Evolutionary conservation across 2,329 filamentous ascomycete genomes (phyloP).

Genomic region (Talaromyces marneffei): DNA sequence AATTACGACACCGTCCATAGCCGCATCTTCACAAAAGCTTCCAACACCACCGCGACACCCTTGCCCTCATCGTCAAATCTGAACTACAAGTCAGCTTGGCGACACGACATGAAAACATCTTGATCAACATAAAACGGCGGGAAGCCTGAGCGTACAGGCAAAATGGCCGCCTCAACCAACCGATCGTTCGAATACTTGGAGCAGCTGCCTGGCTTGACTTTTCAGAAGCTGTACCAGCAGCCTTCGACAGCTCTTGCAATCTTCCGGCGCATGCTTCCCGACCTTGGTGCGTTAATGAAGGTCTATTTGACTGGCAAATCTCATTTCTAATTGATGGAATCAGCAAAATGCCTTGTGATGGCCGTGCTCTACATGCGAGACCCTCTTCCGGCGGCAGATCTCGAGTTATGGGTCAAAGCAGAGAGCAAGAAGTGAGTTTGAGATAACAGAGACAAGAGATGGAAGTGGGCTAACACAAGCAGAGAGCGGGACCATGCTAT

Average conservation of each 20-base stretch:
- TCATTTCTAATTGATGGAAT: background rate
- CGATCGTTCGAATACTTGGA: constrained; percentile 85
- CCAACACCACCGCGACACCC: background rate
- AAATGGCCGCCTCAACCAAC: constrained; percentile 52
- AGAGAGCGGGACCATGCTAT: constrained; percentile 80
- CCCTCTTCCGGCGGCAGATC: constrained; percentile 69
- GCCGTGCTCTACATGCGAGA: constrained; percentile 84
- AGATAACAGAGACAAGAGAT: background rate
- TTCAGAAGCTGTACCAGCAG: constrained; percentile 88
- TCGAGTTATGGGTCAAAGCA: constrained; percentile 80
- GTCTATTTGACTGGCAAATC: too few species aligned
- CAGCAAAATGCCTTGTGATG: constrained; percentile 94
- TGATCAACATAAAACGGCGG: constrained; percentile 21
- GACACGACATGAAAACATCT: constrained; percentile 24
- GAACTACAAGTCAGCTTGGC: background rate
- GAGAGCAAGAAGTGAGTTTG: constrained; percentile 50
- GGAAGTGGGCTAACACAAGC: background rate
- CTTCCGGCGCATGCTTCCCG: constrained; percentile 93
- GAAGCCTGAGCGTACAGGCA: constrained; percentile 24
- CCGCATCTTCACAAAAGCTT: background rate
- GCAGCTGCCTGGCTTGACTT: constrained; percentile 80
- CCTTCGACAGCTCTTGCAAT: constrained; percentile 92
- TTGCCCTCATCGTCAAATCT: background rate
- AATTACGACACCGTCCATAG: background rate
- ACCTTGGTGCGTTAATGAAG: constrained; percentile 65